Evolutionary conservation across 2,329 filamentous ascomycete genomes (phyloP), one percentile per base, ranked within the genome.

Genomic region (Diatrype stigma): DNA sequence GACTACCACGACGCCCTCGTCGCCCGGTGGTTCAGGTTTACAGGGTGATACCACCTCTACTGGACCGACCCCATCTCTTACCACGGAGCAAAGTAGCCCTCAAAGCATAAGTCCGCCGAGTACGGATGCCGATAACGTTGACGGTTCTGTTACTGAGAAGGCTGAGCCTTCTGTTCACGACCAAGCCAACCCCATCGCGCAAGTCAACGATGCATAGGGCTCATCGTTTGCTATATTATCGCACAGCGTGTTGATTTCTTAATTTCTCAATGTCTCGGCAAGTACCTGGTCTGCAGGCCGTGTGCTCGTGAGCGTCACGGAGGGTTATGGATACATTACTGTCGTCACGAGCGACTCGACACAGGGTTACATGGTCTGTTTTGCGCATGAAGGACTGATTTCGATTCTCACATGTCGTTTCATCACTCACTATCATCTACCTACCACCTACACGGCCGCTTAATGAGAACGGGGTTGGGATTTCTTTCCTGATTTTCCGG

Each of bases 1-100:
- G 34, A 52, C 61, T 53, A 58, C 65, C 56, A 50, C 49, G 48
- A 63, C 63, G 49, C 62, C 61, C 10, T 64, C 67, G 7, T 69
- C 70, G 1, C 66, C 70, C 2, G 68, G 67, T 38, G 67, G 76
- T 42, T 68, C 75, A 53, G 69, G 75, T 38, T 67, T 76, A 44
- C 68, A 75, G 53, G 69, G 75, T 51, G 70, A 80, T 58, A 69
- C 72, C 62, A 68, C 71, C 70, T 78, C 84, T 48, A 73, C 76
- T 10, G 78, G 79, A 0, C 81, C 84, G 8, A 87, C 85, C 1
- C 87, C 87, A 1, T 77, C 78, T 21, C 76, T 89, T 49, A 87
- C 85, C 2, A 85, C 80, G 58, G 85, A 86, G 60, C 81, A 81
- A 37, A 87, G 87, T 63, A 88, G 83, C 56, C 85, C 85, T 2